phyloP scores from a whole-genome alignment of 352 stramenopile species.

The Elongisporangium prolatum region DNA sequence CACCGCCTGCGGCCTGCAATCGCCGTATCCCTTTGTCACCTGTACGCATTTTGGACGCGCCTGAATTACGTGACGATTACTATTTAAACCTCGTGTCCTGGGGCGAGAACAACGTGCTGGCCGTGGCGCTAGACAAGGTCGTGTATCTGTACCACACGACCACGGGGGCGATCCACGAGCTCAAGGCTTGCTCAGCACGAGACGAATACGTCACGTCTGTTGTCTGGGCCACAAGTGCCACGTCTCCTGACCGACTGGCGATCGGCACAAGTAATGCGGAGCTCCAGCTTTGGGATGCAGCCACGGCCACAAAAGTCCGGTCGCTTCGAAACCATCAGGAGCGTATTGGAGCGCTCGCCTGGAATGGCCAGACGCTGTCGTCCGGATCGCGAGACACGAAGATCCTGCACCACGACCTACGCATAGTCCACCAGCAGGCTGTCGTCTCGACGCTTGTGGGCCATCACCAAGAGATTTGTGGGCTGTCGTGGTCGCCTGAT shows the following conservation, averaged over 20 bases:
- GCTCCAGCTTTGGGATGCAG: constrained; percentile 95
- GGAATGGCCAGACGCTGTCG: constrained; percentile 87
- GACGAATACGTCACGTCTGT: constrained; percentile 95
- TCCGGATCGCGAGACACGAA: constrained; percentile 89
- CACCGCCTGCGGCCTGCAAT: background rate
- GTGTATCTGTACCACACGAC: constrained; percentile 96
- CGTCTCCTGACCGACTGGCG: constrained; percentile 77
- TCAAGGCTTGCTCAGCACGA: constrained; percentile 41
- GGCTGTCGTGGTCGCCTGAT: constrained; percentile 92
- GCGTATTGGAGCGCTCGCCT: constrained; percentile 89
- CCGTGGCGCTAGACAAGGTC: constrained; percentile 89
- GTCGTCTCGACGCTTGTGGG: constrained; percentile 66
- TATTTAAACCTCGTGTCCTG: constrained; percentile 97
- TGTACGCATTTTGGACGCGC: constrained; percentile 92
- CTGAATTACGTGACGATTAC: constrained; percentile 96
- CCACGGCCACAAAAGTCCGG: constrained; percentile 75
- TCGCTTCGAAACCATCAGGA: constrained; percentile 86
- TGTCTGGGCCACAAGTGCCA: constrained; percentile 61
- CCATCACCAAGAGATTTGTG: constrained; percentile 95
- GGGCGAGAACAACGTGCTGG: constrained; percentile 92
- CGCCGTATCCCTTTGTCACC: constrained; percentile 35
- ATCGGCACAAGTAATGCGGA: constrained; percentile 89
- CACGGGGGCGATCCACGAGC: constrained; percentile 89
- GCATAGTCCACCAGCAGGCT: constrained; percentile 19
- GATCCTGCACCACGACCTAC: constrained; percentile 71